Percentiles rank a stretch among this genome's conserved stretches.
Evolutionary conservation across 768 basidiomycete genomes (phyloP).

Genomic region (Tephrocybe sp.): DNA sequence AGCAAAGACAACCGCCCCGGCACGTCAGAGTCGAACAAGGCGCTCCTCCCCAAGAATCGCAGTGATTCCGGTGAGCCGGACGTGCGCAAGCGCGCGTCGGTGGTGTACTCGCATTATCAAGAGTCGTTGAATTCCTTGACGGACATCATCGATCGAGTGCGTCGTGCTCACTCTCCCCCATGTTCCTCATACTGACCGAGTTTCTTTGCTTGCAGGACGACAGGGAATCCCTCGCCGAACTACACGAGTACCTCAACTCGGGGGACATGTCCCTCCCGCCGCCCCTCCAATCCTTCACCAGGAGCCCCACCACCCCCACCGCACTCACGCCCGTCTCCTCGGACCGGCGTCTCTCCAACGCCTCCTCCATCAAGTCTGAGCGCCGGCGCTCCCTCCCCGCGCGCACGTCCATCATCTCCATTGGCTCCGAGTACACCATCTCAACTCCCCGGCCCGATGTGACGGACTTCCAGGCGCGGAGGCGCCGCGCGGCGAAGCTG

Average conservation of each 20-base stretch:
- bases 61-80: conserved; percentile 14
- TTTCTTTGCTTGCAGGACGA: conserved; percentile 67
- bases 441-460: conserved; percentile 42
- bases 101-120: conserved; percentile 75
- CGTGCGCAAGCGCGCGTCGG: conserved; percentile 30
- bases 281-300: conserved; percentile 25
- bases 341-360: conserved; percentile 32
- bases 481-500: conserved; percentile 78
- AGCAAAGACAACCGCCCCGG: conserved; percentile 43
- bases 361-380: conserved; percentile 51
- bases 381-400: conserved; percentile 72
- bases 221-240: conserved; percentile 66
- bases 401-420: conserved; percentile 58
- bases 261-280: conserved; percentile 20
- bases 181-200: conserved; percentile 4
- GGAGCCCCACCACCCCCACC: neutral
- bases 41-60: conserved; percentile 41
- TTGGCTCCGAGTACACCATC: conserved; percentile 51
- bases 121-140: conserved; percentile 79
- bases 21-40: conserved; percentile 63
- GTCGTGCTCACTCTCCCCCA: conserved; percentile 24
- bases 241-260: conserved; percentile 64
- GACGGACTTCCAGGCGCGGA: conserved; percentile 66
- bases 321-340: neutral
- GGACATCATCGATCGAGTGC: conserved; percentile 77